Evolutionary conservation across 2,329 filamentous ascomycete species (phyloP).

Genomic region (Ophiocordyceps sinensis): DNA sequence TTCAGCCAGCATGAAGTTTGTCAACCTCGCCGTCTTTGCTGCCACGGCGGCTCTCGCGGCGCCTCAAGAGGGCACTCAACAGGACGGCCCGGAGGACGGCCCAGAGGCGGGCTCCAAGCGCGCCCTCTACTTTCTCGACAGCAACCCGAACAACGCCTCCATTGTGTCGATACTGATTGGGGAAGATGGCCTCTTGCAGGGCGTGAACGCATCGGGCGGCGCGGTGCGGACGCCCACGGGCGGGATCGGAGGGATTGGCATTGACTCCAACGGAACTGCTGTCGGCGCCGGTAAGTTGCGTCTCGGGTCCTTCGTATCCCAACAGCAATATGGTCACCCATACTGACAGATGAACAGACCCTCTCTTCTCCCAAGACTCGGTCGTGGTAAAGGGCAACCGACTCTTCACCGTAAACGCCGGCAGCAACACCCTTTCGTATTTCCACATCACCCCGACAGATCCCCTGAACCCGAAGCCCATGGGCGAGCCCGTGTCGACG

Average conservation of each 20-base stretch:
- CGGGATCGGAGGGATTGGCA: not conserved
- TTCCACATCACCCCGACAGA: slow-evolving; percentile 1
- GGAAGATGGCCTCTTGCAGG: not conserved
- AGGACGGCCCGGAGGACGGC: too few relatives aligned
- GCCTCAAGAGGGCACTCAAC: not conserved
- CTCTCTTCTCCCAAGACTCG: slow-evolving; percentile 2
- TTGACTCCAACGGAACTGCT: not conserved
- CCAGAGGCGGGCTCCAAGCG: not conserved
- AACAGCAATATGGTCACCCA: too few relatives aligned
- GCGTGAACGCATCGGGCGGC: not conserved
- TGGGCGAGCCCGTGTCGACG: not conserved
- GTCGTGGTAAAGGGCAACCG: slow-evolving; percentile 1
- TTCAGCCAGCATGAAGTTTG: not conserved
- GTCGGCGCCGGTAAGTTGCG: not conserved
- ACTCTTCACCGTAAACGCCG: slow-evolving; percentile 4
- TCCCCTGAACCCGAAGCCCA: not conserved
- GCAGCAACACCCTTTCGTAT: slow-evolving; percentile 1
- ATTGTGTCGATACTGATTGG: not conserved
- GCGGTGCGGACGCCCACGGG: not conserved
- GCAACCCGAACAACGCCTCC: not conserved
- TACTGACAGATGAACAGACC: not conserved
- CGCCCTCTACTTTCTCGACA: slow-evolving; percentile 3
- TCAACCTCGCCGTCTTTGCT: not conserved
- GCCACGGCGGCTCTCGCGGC: not conserved
- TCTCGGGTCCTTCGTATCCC: too few relatives aligned